Percentiles rank a stretch among this genome's conserved stretches.
These are phyloP conservation scores for Evansstolkia leycettana DNA, from an alignment of 495 filamentous ascomycete genomes.

Conservation along the genomic window DNA sequence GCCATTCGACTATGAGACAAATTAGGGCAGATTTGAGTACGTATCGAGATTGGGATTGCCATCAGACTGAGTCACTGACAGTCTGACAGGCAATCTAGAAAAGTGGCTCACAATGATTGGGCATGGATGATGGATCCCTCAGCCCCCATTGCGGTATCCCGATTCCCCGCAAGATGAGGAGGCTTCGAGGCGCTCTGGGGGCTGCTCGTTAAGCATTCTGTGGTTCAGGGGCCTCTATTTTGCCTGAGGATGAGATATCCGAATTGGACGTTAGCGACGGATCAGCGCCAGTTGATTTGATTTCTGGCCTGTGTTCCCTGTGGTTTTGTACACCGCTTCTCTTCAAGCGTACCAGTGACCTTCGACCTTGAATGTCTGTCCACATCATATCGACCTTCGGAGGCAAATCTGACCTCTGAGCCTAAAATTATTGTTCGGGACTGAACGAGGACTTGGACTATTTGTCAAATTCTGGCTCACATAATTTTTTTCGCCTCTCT, in stretches of 20 bases:
- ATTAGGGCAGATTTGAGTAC: too few relatives aligned
- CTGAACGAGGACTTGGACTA: too few relatives aligned
- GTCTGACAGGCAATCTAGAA: neutral
- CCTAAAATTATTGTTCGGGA: too few relatives aligned
- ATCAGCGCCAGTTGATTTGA: constrained; percentile 1
- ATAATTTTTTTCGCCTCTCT: too few relatives aligned
- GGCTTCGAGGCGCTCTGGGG: too few relatives aligned
- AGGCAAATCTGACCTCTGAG: too few relatives aligned
- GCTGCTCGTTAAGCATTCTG: neutral
- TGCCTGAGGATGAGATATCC: neutral
- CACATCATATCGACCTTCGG: too few relatives aligned
- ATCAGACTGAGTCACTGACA: too few relatives aligned
- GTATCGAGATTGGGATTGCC: too few relatives aligned
- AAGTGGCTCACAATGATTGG: constrained; percentile 2
- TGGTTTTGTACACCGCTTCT: constrained; percentile 8
- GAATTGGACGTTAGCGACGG: neutral
- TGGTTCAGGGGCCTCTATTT: neutral
- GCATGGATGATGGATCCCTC: neutral
- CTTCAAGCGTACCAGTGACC: neutral
- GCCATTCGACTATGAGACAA: too few relatives aligned
- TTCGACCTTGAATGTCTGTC: too few relatives aligned
- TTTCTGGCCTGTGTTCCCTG: neutral
- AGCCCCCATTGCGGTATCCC: neutral
- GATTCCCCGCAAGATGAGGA: neutral
- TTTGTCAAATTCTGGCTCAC: too few relatives aligned